These are phyloP conservation scores for Aspergillus ochraceus DNA, from an alignment of 2,329 filamentous ascomycete species.

Conservation along the genomic window DNA sequence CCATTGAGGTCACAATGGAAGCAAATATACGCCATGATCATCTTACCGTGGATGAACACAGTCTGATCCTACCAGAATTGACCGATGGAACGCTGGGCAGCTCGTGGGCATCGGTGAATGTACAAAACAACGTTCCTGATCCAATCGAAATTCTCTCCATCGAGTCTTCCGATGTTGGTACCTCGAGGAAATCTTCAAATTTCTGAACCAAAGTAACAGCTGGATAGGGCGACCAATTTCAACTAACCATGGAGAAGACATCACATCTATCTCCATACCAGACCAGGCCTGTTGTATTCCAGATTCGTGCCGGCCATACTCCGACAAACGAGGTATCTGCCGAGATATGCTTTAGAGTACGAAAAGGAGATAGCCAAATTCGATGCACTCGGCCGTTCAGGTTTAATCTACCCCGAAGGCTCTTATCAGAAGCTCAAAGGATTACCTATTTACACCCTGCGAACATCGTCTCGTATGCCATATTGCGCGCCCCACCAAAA, in stretches of 20 bases:
- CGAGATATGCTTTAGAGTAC: background rate
- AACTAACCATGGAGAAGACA: background rate
- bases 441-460: constrained; percentile 56
- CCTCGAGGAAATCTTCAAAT: background rate
- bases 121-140: constrained; percentile 47
- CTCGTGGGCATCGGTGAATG: constrained; percentile 48
- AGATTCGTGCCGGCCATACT: background rate
- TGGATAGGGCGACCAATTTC: background rate
- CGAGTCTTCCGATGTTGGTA: constrained; percentile 17
- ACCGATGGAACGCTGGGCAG: constrained; percentile 50
- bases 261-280: background rate
- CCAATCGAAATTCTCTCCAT: constrained; percentile 22
- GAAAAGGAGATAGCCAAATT: background rate
- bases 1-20: constrained; percentile 44
- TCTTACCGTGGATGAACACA: constrained; percentile 32
- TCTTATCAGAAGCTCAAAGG: constrained; percentile 49
- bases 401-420: constrained; percentile 18
- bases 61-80: constrained; percentile 53
- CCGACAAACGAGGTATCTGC: background rate
- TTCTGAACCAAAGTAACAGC: constrained; percentile 1
- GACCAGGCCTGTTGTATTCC: background rate
- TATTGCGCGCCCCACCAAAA: constrained; percentile 55
- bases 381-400: constrained; percentile 14
- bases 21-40: constrained; percentile 26
- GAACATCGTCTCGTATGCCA: constrained; percentile 57